Evolutionary conservation across 148 eudicot species (phyloP).

Genomic region (Cornus controversa): DNA sequence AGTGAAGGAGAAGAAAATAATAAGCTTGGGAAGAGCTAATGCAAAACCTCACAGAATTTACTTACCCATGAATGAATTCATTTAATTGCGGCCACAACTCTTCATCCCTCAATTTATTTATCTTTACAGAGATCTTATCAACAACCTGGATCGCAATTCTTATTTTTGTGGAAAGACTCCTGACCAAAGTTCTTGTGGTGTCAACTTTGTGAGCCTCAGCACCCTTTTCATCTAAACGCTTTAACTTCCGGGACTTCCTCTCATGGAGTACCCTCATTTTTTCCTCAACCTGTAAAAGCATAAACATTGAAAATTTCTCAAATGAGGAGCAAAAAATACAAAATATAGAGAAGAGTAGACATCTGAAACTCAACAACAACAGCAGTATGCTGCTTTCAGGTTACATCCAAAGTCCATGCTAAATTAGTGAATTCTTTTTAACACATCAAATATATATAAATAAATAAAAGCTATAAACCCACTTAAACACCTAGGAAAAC

Average conservation of each 20-base stretch:
- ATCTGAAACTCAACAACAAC: neutral
- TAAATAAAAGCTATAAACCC: too few relatives aligned
- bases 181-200: conserved; percentile 52
- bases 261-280: conserved; percentile 88
- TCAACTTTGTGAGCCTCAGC: conserved; percentile 84
- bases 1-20: too few relatives aligned
- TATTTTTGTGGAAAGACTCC: conserved; percentile 82
- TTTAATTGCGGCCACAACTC: conserved; percentile 90
- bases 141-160: conserved; percentile 90
- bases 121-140: conserved; percentile 82
- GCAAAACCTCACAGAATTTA: conserved; percentile 1
- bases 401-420: too few relatives aligned
- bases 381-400: too few relatives aligned
- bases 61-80: conserved; percentile 84
- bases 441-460: too few relatives aligned
- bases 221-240: conserved; percentile 70
- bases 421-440: too few relatives aligned
- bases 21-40: conserved; percentile 5
- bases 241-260: conserved; percentile 55
- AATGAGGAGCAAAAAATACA: neutral
- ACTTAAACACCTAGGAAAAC: too few relatives aligned
- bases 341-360: neutral
- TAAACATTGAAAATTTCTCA: neutral
- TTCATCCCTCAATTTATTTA: conserved; percentile 82
- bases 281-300: conserved; percentile 72